phyloP scores from a whole-genome alignment of 2,329 filamentous ascomycete species.

The Herpotrichia juniperi region DNA sequence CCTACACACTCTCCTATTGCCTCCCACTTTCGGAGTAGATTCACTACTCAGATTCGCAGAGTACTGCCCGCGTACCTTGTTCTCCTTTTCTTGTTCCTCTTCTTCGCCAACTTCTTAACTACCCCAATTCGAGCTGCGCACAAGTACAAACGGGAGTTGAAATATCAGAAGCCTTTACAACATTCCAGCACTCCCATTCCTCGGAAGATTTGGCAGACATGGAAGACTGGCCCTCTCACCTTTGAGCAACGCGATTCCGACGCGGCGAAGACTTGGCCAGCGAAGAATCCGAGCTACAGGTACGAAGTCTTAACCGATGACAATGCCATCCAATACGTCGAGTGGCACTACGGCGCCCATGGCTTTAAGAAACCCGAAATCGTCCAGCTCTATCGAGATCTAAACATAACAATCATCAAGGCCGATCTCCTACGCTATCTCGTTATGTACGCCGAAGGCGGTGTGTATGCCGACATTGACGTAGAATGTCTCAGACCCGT shows the following conservation, averaged over 20 bases:
- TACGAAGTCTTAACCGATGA: slow-evolving; percentile 74
- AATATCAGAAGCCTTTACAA: slow-evolving; percentile 40
- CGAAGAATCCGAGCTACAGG: slow-evolving; percentile 69
- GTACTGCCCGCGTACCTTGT: slow-evolving; percentile 41
- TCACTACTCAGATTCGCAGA: slow-evolving; percentile 42
- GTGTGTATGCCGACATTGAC: slow-evolving; percentile 66
- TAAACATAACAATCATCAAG: slow-evolving; percentile 66
- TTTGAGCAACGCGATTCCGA: slow-evolving; percentile 69
- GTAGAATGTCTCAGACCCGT: slow-evolving; percentile 62
- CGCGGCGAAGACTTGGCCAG: slow-evolving; percentile 68
- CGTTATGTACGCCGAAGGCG: slow-evolving; percentile 70
- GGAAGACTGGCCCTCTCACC: slow-evolving; percentile 71
- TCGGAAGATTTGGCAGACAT: slow-evolving; percentile 78
- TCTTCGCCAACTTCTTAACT: slow-evolving; percentile 43
- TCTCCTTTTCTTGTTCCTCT: slow-evolving; percentile 35
- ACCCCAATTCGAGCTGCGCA: slow-evolving; percentile 40
- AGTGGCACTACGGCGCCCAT: slow-evolving; percentile 68
- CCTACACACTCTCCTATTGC: slow-evolving; percentile 39
- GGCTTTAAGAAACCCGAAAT: slow-evolving; percentile 69
- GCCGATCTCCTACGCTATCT: slow-evolving; percentile 71
- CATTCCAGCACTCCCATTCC: slow-evolving; percentile 53
- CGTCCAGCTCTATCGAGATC: slow-evolving; percentile 32
- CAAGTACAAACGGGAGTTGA: slow-evolving; percentile 41
- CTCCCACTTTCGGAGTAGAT: slow-evolving; percentile 37
- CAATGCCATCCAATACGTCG: slow-evolving; percentile 71